A percentile compares a stretch with the other conserved stretches of the same genome.
phyloP scores from a whole-genome alignment of 768 basidiomycete genomes.

The Naganishia onofrii region DNA sequence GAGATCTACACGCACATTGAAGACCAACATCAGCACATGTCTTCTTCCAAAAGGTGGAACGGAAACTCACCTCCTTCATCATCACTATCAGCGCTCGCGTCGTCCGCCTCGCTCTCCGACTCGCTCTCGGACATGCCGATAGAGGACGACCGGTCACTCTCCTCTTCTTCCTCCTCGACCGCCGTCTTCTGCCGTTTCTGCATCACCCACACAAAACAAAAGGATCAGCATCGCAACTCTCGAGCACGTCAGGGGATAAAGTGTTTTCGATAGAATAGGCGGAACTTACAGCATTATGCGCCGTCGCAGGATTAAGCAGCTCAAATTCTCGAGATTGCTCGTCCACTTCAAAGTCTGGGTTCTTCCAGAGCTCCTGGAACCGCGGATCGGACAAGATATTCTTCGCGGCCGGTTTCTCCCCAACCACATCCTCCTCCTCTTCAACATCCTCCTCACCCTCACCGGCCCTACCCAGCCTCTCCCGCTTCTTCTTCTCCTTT shows the following conservation, averaged over 20 bases:
- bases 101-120: constrained; percentile 37
- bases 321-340: constrained; percentile 81
- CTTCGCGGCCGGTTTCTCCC: constrained; percentile 31
- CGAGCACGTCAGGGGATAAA: neutral
- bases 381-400: constrained; percentile 66
- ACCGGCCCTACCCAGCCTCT: constrained; percentile 51
- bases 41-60: constrained; percentile 6
- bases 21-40: neutral
- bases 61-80: constrained; percentile 33
- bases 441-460: constrained; percentile 53
- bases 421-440: constrained; percentile 42
- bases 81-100: constrained; percentile 38
- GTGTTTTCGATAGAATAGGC: neutral
- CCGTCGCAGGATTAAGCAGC: constrained; percentile 85
- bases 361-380: constrained; percentile 84
- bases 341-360: constrained; percentile 88
- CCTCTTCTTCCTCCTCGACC: constrained; percentile 84
- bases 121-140: constrained; percentile 40
- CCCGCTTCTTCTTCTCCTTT: constrained; percentile 55
- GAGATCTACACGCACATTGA: constrained; percentile 33
- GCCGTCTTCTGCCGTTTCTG: constrained; percentile 64
- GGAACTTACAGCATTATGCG: constrained; percentile 58
- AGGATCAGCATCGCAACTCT: neutral
- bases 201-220: neutral
- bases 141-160: constrained; percentile 62